Conservation (phyloP, 129 eudicot genomes). For the sunflower (Helianthus annuus) region HanXRQr2.0-SUNRISE NC_035435.2:146965260-146965759, state of each 20-base stretch:
- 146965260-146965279: slow-evolving; percentile 19
- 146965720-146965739: not conserved
- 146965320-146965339: slow-evolving; percentile 45
- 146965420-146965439: slow-evolving; percentile 65
- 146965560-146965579: slow-evolving; percentile 79
- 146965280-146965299: slow-evolving; percentile 12
- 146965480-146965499: slow-evolving; percentile 77
- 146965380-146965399: slow-evolving; percentile 61
- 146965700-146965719: not conserved
- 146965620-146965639: not conserved
- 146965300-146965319: slow-evolving; percentile 31
- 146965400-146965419: slow-evolving; percentile 65
- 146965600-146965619: slow-evolving; percentile 45
- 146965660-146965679: not conserved
- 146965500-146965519: slow-evolving; percentile 76
- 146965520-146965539: slow-evolving; percentile 66
- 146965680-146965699: not conserved
- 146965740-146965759: no score
- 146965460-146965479: slow-evolving; percentile 80
- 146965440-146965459: slow-evolving; percentile 67
- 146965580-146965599: slow-evolving; percentile 69
- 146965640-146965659: not conserved
- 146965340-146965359: slow-evolving; percentile 61
- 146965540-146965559: slow-evolving; percentile 69
- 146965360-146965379: slow-evolving; percentile 56